Base-by-base conservation (phyloP, 1,139 yeast genomes). In the Pichia sp. region DNA sequence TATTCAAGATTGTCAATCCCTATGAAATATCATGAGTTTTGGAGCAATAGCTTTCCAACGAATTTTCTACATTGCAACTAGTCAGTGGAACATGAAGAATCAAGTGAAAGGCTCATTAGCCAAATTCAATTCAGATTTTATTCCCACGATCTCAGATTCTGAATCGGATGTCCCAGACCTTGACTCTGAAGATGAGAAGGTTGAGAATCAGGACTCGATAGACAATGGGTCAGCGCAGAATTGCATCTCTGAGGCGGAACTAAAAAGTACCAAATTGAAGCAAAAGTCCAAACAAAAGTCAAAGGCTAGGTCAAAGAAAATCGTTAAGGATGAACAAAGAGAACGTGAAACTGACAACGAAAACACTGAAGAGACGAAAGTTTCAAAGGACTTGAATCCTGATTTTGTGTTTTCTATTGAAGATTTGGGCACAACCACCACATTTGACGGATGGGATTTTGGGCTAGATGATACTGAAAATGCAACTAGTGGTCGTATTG, bases 391-490 rank as follows among this genome's bases (percentile, higher is more conserved):
- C 23, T 74, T 91, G 48, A 83, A 85, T 56, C 89, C 91, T 28
- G 82, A 83, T 52, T 91, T 91, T 66, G 74, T 77, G 30, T 82
- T 89, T 60, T 77, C 79, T 16, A 70, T 82, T 25, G 95, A 85
- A 21, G 83, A 80, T 28, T 79, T 74, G 41, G 83, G 77, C 31
- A 66, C 75, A 1, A 78, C 74, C 40, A 81, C 79, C 28, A 68
- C 74, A 1, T 82, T 85, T 51, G 82, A 80, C 46, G 96, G 96
- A 3, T 90, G 96, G 96, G 90, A 88, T 60, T 87, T 88, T 65
- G 79, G 74, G 44, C 74, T 69, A 16, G 79, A 54, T 9, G 26
- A 21, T 6, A 23, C 40, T 3, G 69, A 65, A 10, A 74, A 66
- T n/a, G 69, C 67, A 2, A 21, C 9, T 16, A 67, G 59, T 22